A percentile compares a stretch with the other conserved stretches of the same genome.
Conservation (phyloP, 2,329 filamentous ascomycete species). For the Trichoderma sp. region DNA sequence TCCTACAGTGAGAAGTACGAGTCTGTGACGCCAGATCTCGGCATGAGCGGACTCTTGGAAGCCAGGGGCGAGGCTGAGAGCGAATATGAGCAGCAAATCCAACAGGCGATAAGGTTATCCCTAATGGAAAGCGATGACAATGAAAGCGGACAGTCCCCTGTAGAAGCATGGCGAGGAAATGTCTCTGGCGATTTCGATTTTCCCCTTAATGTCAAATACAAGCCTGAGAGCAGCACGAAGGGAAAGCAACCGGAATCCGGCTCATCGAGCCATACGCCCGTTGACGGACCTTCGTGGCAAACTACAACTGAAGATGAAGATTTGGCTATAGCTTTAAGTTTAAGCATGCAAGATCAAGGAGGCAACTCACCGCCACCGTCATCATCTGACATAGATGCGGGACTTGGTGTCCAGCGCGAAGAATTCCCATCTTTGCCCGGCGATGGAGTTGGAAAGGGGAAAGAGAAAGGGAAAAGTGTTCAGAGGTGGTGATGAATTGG, state of each 20-base stretch:
- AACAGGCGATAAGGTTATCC: conserved; percentile 65
- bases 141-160: conserved; percentile 50
- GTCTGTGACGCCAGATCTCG: conserved; percentile 60
- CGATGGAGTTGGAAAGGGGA: conserved; percentile 52
- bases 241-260: conserved; percentile 42
- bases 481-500: conserved; percentile 35
- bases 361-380: conserved; percentile 25
- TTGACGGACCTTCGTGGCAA: conserved; percentile 38
- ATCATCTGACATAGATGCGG: conserved; percentile 12
- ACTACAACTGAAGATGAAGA: conserved; percentile 54
- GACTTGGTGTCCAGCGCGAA: conserved; percentile 35
- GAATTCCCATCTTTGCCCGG: conserved; percentile 49
- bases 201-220: conserved; percentile 56
- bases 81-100: conserved; percentile 63
- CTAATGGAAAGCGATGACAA: conserved; percentile 59
- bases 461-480: conserved; percentile 52
- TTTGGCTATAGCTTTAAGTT: conserved; percentile 61
- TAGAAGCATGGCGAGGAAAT: conserved; percentile 39
- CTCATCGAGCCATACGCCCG: conserved; percentile 44
- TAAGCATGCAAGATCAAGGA: conserved; percentile 61
- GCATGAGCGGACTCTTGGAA: conserved; percentile 45
- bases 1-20: conserved; percentile 50
- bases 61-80: conserved; percentile 42
- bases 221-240: conserved; percentile 48
- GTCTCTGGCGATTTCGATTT: conserved; percentile 57